Base-by-base conservation (phyloP, 2,329 filamentous ascomycete species). In the Stenocarpella maydis region DNA sequence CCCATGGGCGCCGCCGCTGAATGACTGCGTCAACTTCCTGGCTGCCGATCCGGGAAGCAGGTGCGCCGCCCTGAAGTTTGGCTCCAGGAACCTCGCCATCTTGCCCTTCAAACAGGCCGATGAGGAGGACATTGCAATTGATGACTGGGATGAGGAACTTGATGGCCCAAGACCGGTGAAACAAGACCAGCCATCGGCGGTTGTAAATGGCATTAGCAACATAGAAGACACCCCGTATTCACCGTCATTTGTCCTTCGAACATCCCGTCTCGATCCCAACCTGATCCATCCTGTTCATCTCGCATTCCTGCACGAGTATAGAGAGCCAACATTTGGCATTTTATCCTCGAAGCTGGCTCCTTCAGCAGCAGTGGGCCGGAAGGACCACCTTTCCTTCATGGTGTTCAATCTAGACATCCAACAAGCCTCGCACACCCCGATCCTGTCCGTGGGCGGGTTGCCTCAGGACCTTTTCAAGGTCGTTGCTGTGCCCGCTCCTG, bases 311-410 rank as follows among this genome's bases (percentile, higher is more conserved):
- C 89, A 98, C 85, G 95, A 98, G 82, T 99, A 99, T 80, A 91
- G 96, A 79, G 96, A 98, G 80, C 95, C 96, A 15, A 99, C 96
- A 0, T 97, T 99, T 82, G 96, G 95, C 68, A 95, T 99, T 71
- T 85, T 99, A 50, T 96, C 94, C 55, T 93, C 95, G 1, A 90
- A 90, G 65, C 84, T 89, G 72, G 86, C 90, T 43, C 89, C 91
- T 17, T 95, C 94, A n/a, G 85, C 87, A 67, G 91, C 93, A 3
- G 84, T 98, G 65, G 92, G 94, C 75, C 88, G 94, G 73, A 96
- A 91, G 76, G 96, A 99, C 78, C 89, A 93, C 74, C 84, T 97
- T 58, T 91, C 90, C 21, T 99, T 98, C 82, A 94, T 94, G 77
- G 95, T 99, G 71, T 97, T 98, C 77, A 98, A 96, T 0, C 85